phyloP scores from a whole-genome alignment of 768 basidiomycete genomes.

The Lactarius hengduanensis region DNA sequence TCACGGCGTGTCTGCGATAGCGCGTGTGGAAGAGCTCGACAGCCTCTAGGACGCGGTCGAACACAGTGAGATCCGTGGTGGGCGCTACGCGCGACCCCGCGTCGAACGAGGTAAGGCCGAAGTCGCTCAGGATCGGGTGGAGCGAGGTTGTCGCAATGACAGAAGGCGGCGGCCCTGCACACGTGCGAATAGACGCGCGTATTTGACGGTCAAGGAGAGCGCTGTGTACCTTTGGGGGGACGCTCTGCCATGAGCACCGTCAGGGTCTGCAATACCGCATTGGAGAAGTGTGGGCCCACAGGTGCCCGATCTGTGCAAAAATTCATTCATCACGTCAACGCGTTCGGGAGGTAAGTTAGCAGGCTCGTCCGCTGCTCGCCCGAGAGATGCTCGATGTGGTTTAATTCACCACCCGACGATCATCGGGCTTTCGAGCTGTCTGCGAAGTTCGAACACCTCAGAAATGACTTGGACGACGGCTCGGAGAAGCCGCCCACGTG shows the following conservation, averaged over 20 bases:
- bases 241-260: slow-evolving; percentile 83
- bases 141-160: slow-evolving; percentile 92
- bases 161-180: slow-evolving; percentile 72
- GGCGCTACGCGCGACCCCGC: slow-evolving; percentile 83
- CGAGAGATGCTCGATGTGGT: slow-evolving; percentile 88
- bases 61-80: slow-evolving; percentile 61
- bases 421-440: slow-evolving; percentile 96
- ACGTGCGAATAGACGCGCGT: background rate
- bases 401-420: slow-evolving; percentile 81
- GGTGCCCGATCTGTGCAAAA: slow-evolving; percentile 82
- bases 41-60: slow-evolving; percentile 75
- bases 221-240: slow-evolving; percentile 77
- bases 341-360: background rate
- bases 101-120: slow-evolving; percentile 85
- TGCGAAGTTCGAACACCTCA: slow-evolving; percentile 86
- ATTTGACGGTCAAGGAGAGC: background rate
- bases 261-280: slow-evolving; percentile 85
- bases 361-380: slow-evolving; percentile 48
- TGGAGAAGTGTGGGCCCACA: slow-evolving; percentile 93
- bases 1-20: slow-evolving; percentile 58
- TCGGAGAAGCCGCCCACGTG: slow-evolving; percentile 97
- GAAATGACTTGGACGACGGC: slow-evolving; percentile 71
- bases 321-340: background rate
- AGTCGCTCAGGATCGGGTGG: slow-evolving; percentile 77
- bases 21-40: slow-evolving; percentile 68